Evolutionary conservation across 2,329 filamentous ascomycete species (phyloP).

Genomic region (Catunica adiposa): DNA sequence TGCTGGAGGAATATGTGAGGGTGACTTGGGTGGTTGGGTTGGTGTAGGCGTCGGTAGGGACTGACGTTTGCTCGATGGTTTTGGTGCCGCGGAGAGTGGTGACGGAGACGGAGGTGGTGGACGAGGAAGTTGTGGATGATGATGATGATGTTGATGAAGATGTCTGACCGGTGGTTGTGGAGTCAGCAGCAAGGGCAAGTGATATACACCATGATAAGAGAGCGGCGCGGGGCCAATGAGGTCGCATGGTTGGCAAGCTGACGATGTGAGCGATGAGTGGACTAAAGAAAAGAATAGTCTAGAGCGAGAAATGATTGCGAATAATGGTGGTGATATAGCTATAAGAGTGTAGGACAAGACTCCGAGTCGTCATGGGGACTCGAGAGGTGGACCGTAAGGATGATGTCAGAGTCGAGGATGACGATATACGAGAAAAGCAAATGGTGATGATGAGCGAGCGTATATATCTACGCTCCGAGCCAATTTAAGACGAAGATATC

Average conservation of each 20-base stretch:
- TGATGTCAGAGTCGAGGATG: too few relatives aligned
- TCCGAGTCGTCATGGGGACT: not conserved
- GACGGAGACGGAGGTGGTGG: slow-evolving; percentile 18
- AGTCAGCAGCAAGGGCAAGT: not conserved
- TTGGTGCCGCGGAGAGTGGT: slow-evolving; percentile 25
- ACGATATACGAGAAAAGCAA: not conserved
- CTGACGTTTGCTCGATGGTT: slow-evolving; percentile 24
- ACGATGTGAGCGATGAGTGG: not conserved
- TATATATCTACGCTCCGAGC: too few relatives aligned
- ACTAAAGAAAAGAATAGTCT: too few relatives aligned
- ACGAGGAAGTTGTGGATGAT: not conserved
- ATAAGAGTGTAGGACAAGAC: too few relatives aligned
- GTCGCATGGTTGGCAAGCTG: not conserved
- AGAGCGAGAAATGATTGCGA: too few relatives aligned
- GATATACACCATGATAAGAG: not conserved
- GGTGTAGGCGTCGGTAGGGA: slow-evolving; percentile 30
- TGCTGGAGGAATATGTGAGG: slow-evolving; percentile 14
- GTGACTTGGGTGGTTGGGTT: slow-evolving; percentile 21
- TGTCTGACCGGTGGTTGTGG: slow-evolving; percentile 2
- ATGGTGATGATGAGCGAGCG: too few relatives aligned
- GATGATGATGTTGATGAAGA: not conserved
- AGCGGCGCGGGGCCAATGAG: slow-evolving; percentile 1
- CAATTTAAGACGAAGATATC: too few relatives aligned
- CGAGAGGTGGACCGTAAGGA: not conserved
- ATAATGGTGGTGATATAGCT: too few relatives aligned